Base-by-base conservation (phyloP, 495 filamentous ascomycete species). In the Aeminium ludgeri region DNA sequence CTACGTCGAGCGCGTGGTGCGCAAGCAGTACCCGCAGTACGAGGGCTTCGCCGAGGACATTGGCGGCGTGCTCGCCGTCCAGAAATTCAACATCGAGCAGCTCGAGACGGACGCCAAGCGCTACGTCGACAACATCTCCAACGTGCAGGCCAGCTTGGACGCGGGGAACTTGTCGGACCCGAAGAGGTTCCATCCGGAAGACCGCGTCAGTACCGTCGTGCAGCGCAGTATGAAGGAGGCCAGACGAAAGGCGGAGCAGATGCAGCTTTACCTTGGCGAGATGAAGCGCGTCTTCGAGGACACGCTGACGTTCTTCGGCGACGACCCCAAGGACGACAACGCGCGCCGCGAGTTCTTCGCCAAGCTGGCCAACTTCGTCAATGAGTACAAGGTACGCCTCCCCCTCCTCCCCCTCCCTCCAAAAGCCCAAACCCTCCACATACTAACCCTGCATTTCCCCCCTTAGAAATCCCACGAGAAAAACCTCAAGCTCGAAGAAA, bases 151-250 rank as follows among this genome's bases (percentile, higher is more conserved):
- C 51, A 87, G 83, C 27, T 73, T 97, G 31, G 89, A 97, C 57
- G 78, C 78, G 3, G 89, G 89, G 44, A 97, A 95, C 57, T 68
- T 97, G 39, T 92, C 83, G 52, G 89, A 97, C 57, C 76, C 86
- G 20, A 93, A 86, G 70, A 92, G 89, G 52, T 97, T 97, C 66
- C 89, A 97, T 53, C 89, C 89, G 4, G 82, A 95, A 58, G 89
- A 97, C 58, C 81, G 91, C 30, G 86, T 95, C 36, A 78, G 79
- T 50, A 82, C 92, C 58, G 70, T 96, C 15, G 84, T 93, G 34
- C 82, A 91, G 58, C 71, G 87, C 27, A 80, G 73, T 44, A 93
- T 97, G 85, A 95, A 94, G 60, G 91, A 97, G 49, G 91, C 89
- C 29, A 65, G 89, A 45, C 70, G 86, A 52, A 97, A 97, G 68